Evolutionary conservation across 176 grass and related monocot genomes (phyloP).

Genomic region (Hyparrhenia diplandra): DNA sequence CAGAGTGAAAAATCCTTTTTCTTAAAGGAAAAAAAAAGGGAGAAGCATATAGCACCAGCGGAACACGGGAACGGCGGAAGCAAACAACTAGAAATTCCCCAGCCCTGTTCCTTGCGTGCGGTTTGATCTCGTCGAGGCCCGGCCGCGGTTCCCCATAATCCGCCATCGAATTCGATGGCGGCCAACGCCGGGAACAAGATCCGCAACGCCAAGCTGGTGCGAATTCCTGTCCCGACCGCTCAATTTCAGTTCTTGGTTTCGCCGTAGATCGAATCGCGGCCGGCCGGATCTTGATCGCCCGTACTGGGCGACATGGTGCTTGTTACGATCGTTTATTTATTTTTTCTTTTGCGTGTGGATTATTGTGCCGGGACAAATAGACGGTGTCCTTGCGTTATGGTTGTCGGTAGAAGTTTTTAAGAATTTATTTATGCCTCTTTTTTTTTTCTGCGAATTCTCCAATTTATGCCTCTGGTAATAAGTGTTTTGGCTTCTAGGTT

Average conservation of each 20-base stretch:
- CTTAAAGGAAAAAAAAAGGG: not conserved
- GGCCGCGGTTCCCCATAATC: not conserved
- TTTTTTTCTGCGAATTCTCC: constrained; percentile 3
- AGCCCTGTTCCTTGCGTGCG: constrained; percentile 30
- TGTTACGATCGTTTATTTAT: not conserved
- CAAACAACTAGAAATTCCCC: constrained; percentile 35
- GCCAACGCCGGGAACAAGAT: constrained; percentile 46
- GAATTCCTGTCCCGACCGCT: not conserved
- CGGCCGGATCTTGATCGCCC: constrained; percentile 24
- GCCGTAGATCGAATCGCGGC: constrained; percentile 1
- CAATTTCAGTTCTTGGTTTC: constrained; percentile 9
- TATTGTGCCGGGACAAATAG: not conserved
- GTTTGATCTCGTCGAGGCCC: constrained; percentile 17
- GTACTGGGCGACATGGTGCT: not conserved
- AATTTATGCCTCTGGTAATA: not conserved
- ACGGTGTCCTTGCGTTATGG: not conserved
- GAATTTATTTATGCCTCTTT: not conserved
- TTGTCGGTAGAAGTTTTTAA: not conserved
- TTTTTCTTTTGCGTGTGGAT: not conserved
- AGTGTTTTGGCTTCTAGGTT: not conserved
- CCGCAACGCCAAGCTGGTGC: constrained; percentile 73
- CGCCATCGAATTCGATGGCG: constrained; percentile 46
- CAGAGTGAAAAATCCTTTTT: not conserved
- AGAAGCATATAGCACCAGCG: constrained; percentile 19
- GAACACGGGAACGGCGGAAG: constrained; percentile 18